A percentile compares a stretch with the other conserved stretches of the same genome.
Evolutionary conservation across 805 yeast genomes (phyloP).

Genomic region (Debaryomyces hansenii): DNA sequence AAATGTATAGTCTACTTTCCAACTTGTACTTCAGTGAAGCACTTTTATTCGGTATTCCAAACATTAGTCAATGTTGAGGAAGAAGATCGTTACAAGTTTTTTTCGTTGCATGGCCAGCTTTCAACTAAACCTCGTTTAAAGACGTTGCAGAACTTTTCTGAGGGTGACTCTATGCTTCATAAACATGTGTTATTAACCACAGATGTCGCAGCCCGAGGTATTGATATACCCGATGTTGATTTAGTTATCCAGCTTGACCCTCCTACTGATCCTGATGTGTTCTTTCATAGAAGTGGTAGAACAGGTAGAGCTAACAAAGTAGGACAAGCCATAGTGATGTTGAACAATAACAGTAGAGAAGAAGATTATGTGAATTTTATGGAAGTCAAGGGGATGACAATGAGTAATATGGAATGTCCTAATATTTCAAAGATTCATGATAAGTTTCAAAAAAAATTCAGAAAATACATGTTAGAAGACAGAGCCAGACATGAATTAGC

Average conservation of each 20-base stretch:
- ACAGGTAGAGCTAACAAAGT: constrained; percentile 88
- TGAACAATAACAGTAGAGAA: constrained; percentile 72
- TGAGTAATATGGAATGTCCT: constrained; percentile 42
- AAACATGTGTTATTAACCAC: constrained; percentile 80
- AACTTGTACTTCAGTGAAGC: constrained; percentile 81
- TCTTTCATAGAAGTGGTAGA: constrained; percentile 91
- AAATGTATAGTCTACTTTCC: constrained; percentile 92
- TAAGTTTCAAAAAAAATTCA: constrained; percentile 21
- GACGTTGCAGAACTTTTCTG: constrained; percentile 63
- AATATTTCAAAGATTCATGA: constrained; percentile 24
- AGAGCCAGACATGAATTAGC: constrained; percentile 82
- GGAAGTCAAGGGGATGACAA: constrained; percentile 60
- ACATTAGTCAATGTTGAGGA: constrained; percentile 31
- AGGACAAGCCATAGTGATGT: constrained; percentile 76
- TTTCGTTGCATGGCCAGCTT: constrained; percentile 88
- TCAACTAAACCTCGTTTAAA: constrained; percentile 76
- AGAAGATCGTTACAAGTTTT: constrained; percentile 43
- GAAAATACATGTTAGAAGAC: constrained; percentile 66
- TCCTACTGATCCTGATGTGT: constrained; percentile 89
- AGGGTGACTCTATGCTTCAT: constrained; percentile 34
- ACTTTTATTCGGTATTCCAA: constrained; percentile 62
- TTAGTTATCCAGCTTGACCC: constrained; percentile 93
- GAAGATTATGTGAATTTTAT: constrained; percentile 79
- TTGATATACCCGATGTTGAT: constrained; percentile 94
- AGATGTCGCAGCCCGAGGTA: constrained; percentile 98